A percentile compares a stretch with the other conserved stretches of the same genome.
Conservation (phyloP, 2,329 filamentous ascomycete species). For the Phoma sp. region DNA sequence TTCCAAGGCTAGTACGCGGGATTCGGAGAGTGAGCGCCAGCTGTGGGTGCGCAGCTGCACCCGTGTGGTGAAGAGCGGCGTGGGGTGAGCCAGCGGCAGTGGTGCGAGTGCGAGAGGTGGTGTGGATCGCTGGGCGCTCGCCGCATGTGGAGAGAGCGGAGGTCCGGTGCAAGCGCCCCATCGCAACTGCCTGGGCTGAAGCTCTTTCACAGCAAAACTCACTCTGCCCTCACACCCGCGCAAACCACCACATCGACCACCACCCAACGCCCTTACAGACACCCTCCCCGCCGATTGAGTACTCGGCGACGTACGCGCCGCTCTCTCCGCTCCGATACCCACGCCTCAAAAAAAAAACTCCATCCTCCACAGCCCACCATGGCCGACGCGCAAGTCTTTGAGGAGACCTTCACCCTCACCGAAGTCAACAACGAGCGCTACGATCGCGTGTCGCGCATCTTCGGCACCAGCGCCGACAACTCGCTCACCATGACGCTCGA, state of each 20-base stretch:
- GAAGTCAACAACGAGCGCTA: conserved; percentile 85
- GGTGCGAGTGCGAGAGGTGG: background rate
- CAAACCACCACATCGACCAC: background rate
- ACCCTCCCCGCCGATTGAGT: background rate
- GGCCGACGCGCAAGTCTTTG: conserved; percentile 90
- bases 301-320: conserved; percentile 1
- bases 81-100: background rate
- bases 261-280: background rate
- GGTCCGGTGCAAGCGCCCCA: conserved; percentile 12
- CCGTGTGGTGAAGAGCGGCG: background rate
- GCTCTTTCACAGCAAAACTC: conserved; percentile 21
- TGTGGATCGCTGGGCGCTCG: no score
- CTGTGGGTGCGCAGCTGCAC: conserved; percentile 1
- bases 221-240: background rate
- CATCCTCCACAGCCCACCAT: conserved; percentile 52
- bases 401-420: conserved; percentile 87
- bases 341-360: conserved; percentile 8
- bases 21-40: background rate
- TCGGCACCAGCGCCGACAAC: conserved; percentile 77
- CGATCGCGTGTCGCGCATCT: conserved; percentile 89
- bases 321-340: background rate
- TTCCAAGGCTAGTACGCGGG: background rate
- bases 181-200: conserved; percentile 5
- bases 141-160: conserved; percentile 3
- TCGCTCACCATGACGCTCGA: conserved; percentile 82